Evolutionary conservation across 805 yeast genomes (phyloP).

Genomic region (Candida nitratophila): DNA sequence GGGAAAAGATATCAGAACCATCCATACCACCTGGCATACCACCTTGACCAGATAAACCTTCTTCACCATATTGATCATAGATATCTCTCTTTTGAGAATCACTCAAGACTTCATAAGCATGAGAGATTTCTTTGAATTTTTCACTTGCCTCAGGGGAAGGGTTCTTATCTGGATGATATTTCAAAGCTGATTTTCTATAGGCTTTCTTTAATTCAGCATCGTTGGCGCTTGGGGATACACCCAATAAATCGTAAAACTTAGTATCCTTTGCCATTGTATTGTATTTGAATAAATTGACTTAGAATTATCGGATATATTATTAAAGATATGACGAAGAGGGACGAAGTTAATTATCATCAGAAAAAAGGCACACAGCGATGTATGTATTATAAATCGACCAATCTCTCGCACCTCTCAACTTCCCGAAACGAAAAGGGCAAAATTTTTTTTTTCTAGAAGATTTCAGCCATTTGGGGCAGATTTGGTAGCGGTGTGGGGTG

Average conservation of each 20-base stretch:
- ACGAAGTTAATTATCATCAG: no score
- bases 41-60: slow-evolving; percentile 80
- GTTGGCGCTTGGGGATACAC: slow-evolving; percentile 62
- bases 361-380: no score
- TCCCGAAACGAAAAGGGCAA: not conserved
- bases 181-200: slow-evolving; percentile 73
- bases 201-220: slow-evolving; percentile 75
- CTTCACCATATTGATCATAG: slow-evolving; percentile 89
- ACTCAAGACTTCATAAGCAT: slow-evolving; percentile 81
- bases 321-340: no score
- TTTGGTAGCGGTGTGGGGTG: not conserved
- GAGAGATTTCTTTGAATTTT: slow-evolving; percentile 84
- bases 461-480: not conserved
- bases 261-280: slow-evolving; percentile 68
- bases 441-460: not conserved
- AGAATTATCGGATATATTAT: no score
- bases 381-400: no score
- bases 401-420: no score
- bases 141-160: slow-evolving; percentile 90
- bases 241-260: slow-evolving; percentile 65
- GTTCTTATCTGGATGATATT: slow-evolving; percentile 79
- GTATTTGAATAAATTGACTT: no score
- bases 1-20: slow-evolving; percentile 48
- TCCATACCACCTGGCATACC: slow-evolving; percentile 52
- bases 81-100: slow-evolving; percentile 84